Conservation (phyloP, 2,329 filamentous ascomycete species). For the Fusarium guadeloupense region DNA sequence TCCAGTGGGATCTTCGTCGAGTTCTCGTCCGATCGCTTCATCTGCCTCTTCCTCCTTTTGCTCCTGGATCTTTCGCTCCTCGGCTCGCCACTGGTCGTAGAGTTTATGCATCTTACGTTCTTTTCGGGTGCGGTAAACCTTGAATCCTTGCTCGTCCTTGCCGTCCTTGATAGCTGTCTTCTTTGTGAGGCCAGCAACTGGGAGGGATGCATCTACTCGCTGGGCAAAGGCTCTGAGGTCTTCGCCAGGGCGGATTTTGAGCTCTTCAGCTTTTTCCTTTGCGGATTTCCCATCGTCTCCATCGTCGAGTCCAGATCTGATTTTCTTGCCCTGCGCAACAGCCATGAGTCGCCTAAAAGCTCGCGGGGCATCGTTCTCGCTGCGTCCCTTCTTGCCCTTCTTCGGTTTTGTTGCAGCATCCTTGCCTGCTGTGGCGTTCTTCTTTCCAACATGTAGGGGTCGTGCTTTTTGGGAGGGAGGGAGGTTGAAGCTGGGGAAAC, state of each 20-base stretch:
- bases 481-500: constrained; percentile 57
- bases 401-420: constrained; percentile 46
- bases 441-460: constrained; percentile 58
- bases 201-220: constrained; percentile 85
- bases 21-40: constrained; percentile 68
- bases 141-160: constrained; percentile 71
- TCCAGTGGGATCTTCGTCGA: constrained; percentile 65
- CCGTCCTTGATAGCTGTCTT: constrained; percentile 66
- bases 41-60: constrained; percentile 73
- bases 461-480: constrained; percentile 60
- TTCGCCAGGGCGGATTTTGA: constrained; percentile 85
- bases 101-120: constrained; percentile 85
- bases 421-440: constrained; percentile 43
- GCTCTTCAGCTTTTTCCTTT: constrained; percentile 48
- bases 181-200: constrained; percentile 74
- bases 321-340: constrained; percentile 68
- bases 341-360: constrained; percentile 90
- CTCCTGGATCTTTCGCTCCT: constrained; percentile 70
- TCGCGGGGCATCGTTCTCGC: constrained; percentile 82
- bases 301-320: constrained; percentile 74
- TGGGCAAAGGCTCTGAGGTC: constrained; percentile 81
- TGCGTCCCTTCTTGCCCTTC: constrained; percentile 57
- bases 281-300: constrained; percentile 55
- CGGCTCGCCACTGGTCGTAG: constrained; percentile 79
- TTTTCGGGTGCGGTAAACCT: constrained; percentile 79